Conservation (phyloP, 148 eudicot genomes). For the Spergularia marina region DNA sequence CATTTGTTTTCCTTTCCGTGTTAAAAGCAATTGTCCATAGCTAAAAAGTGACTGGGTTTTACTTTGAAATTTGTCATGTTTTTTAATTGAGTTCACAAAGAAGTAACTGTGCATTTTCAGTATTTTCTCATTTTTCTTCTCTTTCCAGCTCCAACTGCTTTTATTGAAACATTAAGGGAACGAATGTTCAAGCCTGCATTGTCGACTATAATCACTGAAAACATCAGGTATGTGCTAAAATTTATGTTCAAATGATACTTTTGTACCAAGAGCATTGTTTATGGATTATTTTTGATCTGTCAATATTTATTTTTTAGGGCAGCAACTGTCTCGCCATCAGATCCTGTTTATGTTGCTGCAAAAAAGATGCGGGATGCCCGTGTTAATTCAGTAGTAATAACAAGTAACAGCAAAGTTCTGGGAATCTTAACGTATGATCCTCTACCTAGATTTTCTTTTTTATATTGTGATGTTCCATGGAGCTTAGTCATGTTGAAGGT, state of each 20-base stretch:
- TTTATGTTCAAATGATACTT: slow-evolving; percentile 9
- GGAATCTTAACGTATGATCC: slow-evolving; percentile 80
- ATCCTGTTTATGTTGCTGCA: slow-evolving; percentile 82
- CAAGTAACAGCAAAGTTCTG: slow-evolving; percentile 58
- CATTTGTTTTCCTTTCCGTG: neutral
- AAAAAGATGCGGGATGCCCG: slow-evolving; percentile 76
- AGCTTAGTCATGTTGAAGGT: neutral
- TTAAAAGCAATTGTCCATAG: neutral
- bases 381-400: slow-evolving; percentile 65
- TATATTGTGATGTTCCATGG: slow-evolving; percentile 8
- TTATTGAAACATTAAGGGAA: slow-evolving; percentile 88
- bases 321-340: slow-evolving; percentile 71
- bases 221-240: slow-evolving; percentile 51
- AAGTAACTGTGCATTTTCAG: neutral
- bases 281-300: slow-evolving; percentile 14
- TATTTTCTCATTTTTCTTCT: neutral
- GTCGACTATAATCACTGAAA: slow-evolving; percentile 73
- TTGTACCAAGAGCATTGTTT: slow-evolving; percentile 3
- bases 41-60: neutral
- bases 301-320: slow-evolving; percentile 42
- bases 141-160: slow-evolving; percentile 75
- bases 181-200: slow-evolving; percentile 93
- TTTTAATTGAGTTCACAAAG: neutral
- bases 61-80: neutral
- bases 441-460: slow-evolving; percentile 15